Percentiles rank a stretch among this genome's conserved stretches.
These are phyloP conservation scores for Ceratocystiopsis brevicomis DNA, from an alignment of 2,329 filamentous ascomycete species.

Conservation along the genomic window DNA sequence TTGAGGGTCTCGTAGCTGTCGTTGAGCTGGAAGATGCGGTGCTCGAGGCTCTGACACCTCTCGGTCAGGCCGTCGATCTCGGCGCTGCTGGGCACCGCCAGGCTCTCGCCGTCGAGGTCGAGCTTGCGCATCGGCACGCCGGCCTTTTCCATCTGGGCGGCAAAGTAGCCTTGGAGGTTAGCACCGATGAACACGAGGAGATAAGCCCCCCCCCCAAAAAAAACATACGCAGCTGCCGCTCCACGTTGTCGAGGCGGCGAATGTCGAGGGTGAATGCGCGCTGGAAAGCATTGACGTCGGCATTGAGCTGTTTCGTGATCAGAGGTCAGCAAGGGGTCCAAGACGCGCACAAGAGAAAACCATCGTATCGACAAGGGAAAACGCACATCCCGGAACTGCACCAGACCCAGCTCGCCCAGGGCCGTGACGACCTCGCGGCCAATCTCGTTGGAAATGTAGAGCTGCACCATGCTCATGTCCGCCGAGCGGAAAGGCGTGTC, in stretches of 20 bases:
- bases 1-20: conserved; percentile 98
- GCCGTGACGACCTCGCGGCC: conserved; percentile 94
- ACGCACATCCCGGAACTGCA: conserved; percentile 91
- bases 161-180: conserved; percentile 58
- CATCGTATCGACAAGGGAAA: not conserved
- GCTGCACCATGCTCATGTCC: conserved; percentile 99
- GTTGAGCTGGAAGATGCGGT: conserved; percentile 77
- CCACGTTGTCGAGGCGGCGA: conserved; percentile 89
- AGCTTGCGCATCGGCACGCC: conserved; percentile 72
- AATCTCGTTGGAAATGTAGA: conserved; percentile 98
- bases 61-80: conserved; percentile 95
- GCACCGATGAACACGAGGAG: not conserved
- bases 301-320: conserved; percentile 50
- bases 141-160: conserved; percentile 86
- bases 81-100: conserved; percentile 73
- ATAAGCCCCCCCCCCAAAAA: not conserved
- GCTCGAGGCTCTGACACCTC: conserved; percentile 79
- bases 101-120: conserved; percentile 71
- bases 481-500: conserved; percentile 98
- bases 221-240: conserved; percentile 78
- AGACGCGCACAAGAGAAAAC: no score
- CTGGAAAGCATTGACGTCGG: conserved; percentile 85
- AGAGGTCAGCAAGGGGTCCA: no score
- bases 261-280: conserved; percentile 96
- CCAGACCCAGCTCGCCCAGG: conserved; percentile 82